Conservation (phyloP, 257 asterid genomes). For the Ballota nigra region DNA sequence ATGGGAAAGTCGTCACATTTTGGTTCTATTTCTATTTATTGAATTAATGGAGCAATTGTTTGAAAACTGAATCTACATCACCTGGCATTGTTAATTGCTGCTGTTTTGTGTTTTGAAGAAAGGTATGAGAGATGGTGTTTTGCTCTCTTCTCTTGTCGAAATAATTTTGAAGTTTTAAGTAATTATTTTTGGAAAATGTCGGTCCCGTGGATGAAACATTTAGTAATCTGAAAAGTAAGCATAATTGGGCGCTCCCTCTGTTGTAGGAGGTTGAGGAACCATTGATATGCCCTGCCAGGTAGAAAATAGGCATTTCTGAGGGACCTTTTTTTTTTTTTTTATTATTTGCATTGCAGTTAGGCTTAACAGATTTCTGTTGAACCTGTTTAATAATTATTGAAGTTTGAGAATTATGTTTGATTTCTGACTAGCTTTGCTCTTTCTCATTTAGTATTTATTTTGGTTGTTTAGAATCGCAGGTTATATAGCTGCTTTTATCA, state of each 20-base stretch:
- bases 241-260: constrained; percentile 46
- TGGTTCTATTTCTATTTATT: not conserved
- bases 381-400: not conserved
- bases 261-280: constrained; percentile 57
- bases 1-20: not conserved
- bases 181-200: constrained; percentile 5
- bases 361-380: not conserved
- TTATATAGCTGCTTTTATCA: not conserved
- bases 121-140: too few species aligned
- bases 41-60: not conserved
- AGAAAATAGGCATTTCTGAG: constrained; percentile 61
- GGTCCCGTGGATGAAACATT: constrained; percentile 44
- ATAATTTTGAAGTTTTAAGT: too few species aligned
- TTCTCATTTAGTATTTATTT: not conserved
- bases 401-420: not conserved
- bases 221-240: constrained; percentile 57
- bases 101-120: not conserved
- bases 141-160: too few species aligned
- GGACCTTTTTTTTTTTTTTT: constrained; percentile 25
- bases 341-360: not conserved
- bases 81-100: not conserved
- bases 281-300: constrained; percentile 34
- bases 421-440: not conserved
- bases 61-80: not conserved
- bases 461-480: not conserved